These are phyloP conservation scores for Chamaecrista fasciculata DNA, from an alignment of 306 rosid genomes.

Conservation along the genomic window DNA sequence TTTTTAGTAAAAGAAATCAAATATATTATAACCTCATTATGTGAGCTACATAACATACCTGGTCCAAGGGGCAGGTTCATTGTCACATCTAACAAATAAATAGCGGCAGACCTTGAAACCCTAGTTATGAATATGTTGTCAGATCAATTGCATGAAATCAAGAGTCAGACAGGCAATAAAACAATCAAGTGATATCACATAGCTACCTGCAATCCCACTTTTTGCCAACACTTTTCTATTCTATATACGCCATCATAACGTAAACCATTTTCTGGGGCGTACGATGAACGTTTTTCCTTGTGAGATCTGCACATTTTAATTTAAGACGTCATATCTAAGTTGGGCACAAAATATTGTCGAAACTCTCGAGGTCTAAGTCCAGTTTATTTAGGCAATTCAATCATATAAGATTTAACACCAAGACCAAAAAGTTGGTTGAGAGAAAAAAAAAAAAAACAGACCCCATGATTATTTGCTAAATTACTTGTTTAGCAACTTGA, in stretches of 20 bases:
- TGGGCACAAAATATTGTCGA: no score
- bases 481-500: no score
- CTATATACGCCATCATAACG: slow-evolving; percentile 79
- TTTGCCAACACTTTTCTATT: slow-evolving; percentile 79
- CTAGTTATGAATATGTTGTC: slow-evolving; percentile 33
- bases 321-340: no score
- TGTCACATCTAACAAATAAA: slow-evolving; percentile 70
- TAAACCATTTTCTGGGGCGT: slow-evolving; percentile 62
- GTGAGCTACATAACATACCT: slow-evolving; percentile 33
- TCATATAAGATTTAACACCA: no score
- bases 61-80: slow-evolving; percentile 76
- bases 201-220: slow-evolving; percentile 66
- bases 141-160: slow-evolving; percentile 11
- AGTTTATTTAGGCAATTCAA: no score
- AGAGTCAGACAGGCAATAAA: background rate
- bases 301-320: slow-evolving; percentile 48
- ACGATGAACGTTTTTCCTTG: slow-evolving; percentile 68
- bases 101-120: slow-evolving; percentile 68
- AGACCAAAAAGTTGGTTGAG: no score
- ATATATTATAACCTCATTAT: background rate
- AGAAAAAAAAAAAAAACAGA: no score
- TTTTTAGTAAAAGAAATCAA: background rate
- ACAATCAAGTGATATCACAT: background rate
- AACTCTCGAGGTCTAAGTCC: no score
- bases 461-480: no score